These are phyloP conservation scores for Aspergillus heteromorphus DNA, from an alignment of 495 filamentous ascomycete species.

Conservation along the genomic window DNA sequence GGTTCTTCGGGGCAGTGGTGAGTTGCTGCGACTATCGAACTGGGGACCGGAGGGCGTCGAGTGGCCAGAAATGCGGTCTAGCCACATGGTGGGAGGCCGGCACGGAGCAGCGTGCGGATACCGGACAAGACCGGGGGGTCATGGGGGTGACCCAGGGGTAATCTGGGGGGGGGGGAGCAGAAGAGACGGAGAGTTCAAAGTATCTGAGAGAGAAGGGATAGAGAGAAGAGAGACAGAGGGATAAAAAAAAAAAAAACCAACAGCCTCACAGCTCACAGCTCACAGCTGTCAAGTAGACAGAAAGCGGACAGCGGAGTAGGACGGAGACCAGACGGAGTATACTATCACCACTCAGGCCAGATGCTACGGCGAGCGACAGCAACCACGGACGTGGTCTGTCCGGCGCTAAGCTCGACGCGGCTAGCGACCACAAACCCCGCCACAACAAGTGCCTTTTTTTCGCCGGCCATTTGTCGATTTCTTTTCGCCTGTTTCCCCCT, in stretches of 20 bases:
- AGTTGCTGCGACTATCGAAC: conserved; percentile 58
- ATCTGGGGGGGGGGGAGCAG: not conserved
- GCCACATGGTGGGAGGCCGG: conserved; percentile 60
- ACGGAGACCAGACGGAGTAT: conserved; percentile 1
- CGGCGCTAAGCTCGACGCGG: conserved; percentile 26
- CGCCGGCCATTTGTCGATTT: conserved; percentile 26
- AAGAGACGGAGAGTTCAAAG: too few species aligned
- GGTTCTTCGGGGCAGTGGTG: conserved; percentile 62
- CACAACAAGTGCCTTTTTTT: conserved; percentile 32
- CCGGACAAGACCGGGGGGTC: conserved; percentile 6
- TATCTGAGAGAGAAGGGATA: too few species aligned
- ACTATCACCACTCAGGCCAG: conserved; percentile 4
- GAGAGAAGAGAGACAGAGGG: too few species aligned
- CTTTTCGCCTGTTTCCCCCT: conserved; percentile 19
- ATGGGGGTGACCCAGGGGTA: not conserved
- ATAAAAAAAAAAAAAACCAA: too few species aligned
- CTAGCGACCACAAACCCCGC: conserved; percentile 35
- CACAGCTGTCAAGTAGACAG: too few species aligned
- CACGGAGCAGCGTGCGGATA: conserved; percentile 12
- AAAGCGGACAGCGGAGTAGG: too few species aligned
- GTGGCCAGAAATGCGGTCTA: conserved; percentile 77
- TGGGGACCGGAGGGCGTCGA: conserved; percentile 59
- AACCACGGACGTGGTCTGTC: conserved; percentile 5
- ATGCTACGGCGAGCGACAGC: conserved; percentile 1
- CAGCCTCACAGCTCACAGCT: too few species aligned